Evolutionary conservation across 2,329 filamentous ascomycete genomes (phyloP), one percentile per base, ranked within the genome.

Genomic region (Pseudogymnoascus sp.): DNA sequence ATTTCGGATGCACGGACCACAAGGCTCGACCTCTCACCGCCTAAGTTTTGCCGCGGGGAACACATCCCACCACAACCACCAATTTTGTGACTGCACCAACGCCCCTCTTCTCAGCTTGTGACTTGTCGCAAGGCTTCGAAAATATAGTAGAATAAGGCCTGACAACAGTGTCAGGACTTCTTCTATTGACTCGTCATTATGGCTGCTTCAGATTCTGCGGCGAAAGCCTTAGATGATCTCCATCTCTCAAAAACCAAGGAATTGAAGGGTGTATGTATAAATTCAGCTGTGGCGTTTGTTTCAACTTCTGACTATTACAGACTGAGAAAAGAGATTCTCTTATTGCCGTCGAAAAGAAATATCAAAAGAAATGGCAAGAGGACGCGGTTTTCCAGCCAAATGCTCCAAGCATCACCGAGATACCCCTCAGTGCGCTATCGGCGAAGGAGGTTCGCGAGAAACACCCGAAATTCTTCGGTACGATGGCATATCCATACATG

Each of bases 381-480:
- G 79, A 84, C 68, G 82, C 82, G 66, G 79, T 96, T 68, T 99
- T 97, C 82, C 83, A 97, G 75, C 82, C 87, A 69, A 80, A 97
- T 75, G 92, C 94, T 24, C 94, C 94, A 35, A 85, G 89, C 17
- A 84, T 86, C 60, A 77, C 82, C 65, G 92, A 97, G 68, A 83
- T 92, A 66, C 89, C 91, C 63, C 84, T 88, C 67, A 82, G 87
- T 71, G 85, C 88, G 64, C 85, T 92, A 68, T 81, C 87, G 59
- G 80, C 89, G 63, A 84, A 84, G 65, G 87, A 94, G 70, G 81
- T 96, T 66, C 89, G 89, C 71, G 81, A 87, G 70, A 87, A 92
- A 74, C 79, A 89, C 70, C 93, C 93, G 68, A 97, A 97, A 78
- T 96, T 92, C 81, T 95, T 93, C 72, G 91, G 88, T 63, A 87